Percentiles rank a stretch among this genome's conserved stretches.
Evolutionary conservation across 2,329 filamentous ascomycete species (phyloP).

Genomic region (Ceratocystis eucalypticola): DNA sequence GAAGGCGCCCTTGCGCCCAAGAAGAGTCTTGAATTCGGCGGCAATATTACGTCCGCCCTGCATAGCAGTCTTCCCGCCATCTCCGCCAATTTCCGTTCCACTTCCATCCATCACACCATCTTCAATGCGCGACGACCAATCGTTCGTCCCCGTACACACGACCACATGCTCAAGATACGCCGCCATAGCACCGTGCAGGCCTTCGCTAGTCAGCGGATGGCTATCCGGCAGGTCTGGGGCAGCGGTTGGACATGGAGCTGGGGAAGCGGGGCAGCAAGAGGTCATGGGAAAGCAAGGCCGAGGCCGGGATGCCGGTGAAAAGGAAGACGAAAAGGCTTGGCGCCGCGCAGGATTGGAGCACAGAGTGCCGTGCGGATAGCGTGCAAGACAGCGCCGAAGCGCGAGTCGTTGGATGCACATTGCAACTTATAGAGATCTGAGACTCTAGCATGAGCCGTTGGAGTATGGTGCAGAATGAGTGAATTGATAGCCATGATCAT

Average conservation of each 20-base stretch:
- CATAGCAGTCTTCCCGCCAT: not conserved
- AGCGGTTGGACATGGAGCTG: constrained; percentile 41
- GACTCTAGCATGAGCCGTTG: too few relatives aligned
- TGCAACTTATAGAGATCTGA: too few relatives aligned
- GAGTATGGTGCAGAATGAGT: too few relatives aligned
- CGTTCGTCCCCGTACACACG: constrained; percentile 62
- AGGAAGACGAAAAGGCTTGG: not conserved
- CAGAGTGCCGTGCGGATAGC: too few relatives aligned
- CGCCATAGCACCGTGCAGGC: constrained; percentile 46
- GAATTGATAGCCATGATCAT: too few relatives aligned
- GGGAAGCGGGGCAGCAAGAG: constrained; percentile 6
- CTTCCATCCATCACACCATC: constrained; percentile 29
- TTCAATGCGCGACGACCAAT: constrained; percentile 78
- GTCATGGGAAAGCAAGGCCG: constrained; percentile 9
- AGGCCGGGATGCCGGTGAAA: not conserved
- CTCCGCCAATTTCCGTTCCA: not conserved
- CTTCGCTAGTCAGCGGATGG: constrained; percentile 52
- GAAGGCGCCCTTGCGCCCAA: constrained; percentile 52
- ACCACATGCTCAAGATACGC: constrained; percentile 71
- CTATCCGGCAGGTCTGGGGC: constrained; percentile 50
- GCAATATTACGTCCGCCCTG: constrained; percentile 39
- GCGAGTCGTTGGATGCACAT: too few relatives aligned
- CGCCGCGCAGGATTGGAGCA: not conserved
- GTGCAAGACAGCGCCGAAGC: too few relatives aligned
- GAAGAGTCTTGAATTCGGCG: constrained; percentile 55